Conservation (phyloP, 495 filamentous ascomycete species). For the Daldinia grandis region DNA sequence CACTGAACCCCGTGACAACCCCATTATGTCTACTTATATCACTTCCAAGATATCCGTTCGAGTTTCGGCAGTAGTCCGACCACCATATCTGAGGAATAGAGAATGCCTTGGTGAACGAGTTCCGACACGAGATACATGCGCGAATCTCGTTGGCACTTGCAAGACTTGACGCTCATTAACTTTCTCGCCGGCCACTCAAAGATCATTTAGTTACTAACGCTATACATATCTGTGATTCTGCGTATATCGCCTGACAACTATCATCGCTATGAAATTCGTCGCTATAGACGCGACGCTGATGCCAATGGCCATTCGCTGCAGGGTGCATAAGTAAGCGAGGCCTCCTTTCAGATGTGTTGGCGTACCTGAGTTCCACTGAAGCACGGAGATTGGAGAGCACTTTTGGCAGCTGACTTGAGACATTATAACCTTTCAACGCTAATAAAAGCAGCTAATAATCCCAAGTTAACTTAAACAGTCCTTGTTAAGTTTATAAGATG, state of each 20-base stretch:
- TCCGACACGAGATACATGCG: slow-evolving; percentile 21
- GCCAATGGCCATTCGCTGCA: neutral
- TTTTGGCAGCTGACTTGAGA: neutral
- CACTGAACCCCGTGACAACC: slow-evolving; percentile 12
- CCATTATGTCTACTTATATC: slow-evolving; percentile 1
- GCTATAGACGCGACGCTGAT: neutral
- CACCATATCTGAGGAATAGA: slow-evolving; percentile 32
- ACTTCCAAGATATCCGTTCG: slow-evolving; percentile 37
- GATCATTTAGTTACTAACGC: neutral
- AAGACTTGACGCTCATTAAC: neutral
- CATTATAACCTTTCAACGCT: neutral
- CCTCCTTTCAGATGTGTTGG: neutral
- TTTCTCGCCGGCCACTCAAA: neutral
- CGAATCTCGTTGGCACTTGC: slow-evolving; percentile 3
- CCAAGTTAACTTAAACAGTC: neutral
- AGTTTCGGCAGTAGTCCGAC: slow-evolving; percentile 19
- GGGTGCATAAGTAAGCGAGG: neutral
- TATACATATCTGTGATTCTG: neutral
- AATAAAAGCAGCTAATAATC: neutral
- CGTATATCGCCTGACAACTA: neutral
- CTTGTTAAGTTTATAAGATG: neutral
- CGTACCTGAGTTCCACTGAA: neutral
- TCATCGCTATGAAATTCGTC: neutral
- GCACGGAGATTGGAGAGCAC: neutral
- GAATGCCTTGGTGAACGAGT: slow-evolving; percentile 15